Evolutionary conservation across 2,329 filamentous ascomycete genomes (phyloP).

Genomic region (Didymella arachidicola): DNA sequence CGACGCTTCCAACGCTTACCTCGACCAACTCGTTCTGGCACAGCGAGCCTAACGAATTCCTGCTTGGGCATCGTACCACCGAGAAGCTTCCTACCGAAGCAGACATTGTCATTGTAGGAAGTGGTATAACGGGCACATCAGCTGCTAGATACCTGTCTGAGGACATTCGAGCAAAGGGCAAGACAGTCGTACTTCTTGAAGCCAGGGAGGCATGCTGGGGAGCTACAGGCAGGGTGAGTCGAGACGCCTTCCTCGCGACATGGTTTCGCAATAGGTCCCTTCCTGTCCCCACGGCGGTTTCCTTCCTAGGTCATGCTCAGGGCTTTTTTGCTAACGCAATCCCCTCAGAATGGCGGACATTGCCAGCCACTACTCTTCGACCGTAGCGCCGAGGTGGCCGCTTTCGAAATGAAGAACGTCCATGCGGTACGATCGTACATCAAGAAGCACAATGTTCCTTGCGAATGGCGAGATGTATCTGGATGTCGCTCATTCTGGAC

Average conservation of each 20-base stretch:
- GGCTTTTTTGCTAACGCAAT: background rate
- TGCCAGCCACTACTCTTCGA: slow-evolving; percentile 76
- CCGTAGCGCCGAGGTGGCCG: slow-evolving; percentile 65
- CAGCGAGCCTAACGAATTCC: slow-evolving; percentile 67
- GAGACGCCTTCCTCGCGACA: background rate
- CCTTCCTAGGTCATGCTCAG: background rate
- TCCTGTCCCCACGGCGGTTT: too few species aligned
- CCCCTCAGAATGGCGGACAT: slow-evolving; percentile 63
- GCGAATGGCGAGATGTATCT: slow-evolving; percentile 71
- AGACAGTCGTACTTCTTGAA: slow-evolving; percentile 75
- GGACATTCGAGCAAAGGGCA: slow-evolving; percentile 54
- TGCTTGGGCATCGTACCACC: slow-evolving; percentile 74
- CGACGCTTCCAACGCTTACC: slow-evolving; percentile 64
- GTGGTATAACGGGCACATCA: slow-evolving; percentile 78
- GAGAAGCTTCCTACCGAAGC: slow-evolving; percentile 66
- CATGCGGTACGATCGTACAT: slow-evolving; percentile 66
- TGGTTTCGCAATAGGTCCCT: background rate
- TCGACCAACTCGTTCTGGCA: slow-evolving; percentile 78
- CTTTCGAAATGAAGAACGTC: slow-evolving; percentile 77
- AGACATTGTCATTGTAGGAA: slow-evolving; percentile 76
- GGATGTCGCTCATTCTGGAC: slow-evolving; percentile 72
- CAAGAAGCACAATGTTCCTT: slow-evolving; percentile 65
- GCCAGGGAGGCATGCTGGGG: slow-evolving; percentile 82
- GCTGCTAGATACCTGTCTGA: slow-evolving; percentile 68
- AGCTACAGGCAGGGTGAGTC: slow-evolving; percentile 77